Percentiles rank a stretch among this genome's conserved stretches.
Conservation (phyloP, 2,329 filamentous ascomycete genomes). For the Claviceps purpurea region DNA sequence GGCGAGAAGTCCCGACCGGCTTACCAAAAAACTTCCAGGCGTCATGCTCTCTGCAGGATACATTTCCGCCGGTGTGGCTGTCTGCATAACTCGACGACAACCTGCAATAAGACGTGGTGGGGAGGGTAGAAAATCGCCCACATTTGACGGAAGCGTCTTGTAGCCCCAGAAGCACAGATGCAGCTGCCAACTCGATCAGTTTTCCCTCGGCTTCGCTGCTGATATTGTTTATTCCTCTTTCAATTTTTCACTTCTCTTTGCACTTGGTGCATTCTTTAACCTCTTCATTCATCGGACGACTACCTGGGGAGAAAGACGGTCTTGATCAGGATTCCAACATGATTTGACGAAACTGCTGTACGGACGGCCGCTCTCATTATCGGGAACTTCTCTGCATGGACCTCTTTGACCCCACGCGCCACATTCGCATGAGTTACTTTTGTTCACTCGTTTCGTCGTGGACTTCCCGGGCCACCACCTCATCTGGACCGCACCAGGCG, state of each 20-base stretch:
- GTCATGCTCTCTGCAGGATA: conserved; percentile 27
- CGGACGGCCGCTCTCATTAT: background rate
- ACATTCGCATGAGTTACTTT: background rate
- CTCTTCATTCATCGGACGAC: conserved; percentile 2
- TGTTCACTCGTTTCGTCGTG: background rate
- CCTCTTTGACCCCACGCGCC: background rate
- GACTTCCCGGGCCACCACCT: background rate
- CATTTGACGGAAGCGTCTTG: background rate
- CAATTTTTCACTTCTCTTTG: background rate
- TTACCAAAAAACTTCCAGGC: conserved; percentile 46
- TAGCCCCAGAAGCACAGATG: conserved; percentile 8
- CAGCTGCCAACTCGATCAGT: conserved; percentile 8
- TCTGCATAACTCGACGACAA: background rate
- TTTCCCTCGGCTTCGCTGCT: conserved; percentile 12
- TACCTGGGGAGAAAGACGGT: background rate
- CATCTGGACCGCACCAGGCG: background rate
- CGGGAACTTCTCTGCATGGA: conserved; percentile 1
- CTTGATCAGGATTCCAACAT: background rate
- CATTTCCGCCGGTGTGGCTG: conserved; percentile 17
- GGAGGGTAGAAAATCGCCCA: background rate
- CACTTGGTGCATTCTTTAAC: background rate
- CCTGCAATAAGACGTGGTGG: background rate
- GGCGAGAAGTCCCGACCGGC: conserved; percentile 32
- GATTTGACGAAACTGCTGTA: background rate
- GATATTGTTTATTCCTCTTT: conserved; percentile 5